Conservation (phyloP, 352 stramenopile species). For the Pythium myriotylum region DNA sequence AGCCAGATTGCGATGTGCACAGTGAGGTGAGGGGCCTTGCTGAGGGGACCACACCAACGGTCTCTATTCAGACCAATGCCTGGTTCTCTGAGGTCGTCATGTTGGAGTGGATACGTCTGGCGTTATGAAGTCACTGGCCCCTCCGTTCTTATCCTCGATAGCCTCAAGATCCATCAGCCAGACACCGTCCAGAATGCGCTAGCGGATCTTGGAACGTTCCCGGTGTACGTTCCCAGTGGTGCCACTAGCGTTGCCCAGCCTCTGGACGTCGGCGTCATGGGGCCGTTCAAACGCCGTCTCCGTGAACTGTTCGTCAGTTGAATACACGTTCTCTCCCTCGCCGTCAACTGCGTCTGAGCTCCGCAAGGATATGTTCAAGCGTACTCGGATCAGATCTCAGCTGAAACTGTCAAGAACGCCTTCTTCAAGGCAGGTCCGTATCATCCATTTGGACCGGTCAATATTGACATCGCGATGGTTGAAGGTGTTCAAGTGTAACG, state of each 20-base stretch:
- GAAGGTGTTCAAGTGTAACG: not conserved
- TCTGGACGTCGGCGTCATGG: slow-evolving; percentile 21
- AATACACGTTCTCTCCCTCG: not conserved
- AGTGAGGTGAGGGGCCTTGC: not conserved
- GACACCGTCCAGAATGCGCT: not conserved
- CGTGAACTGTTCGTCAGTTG: not conserved
- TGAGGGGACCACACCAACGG: not conserved
- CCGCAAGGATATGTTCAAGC: slow-evolving; percentile 17
- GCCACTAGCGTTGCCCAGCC: slow-evolving; percentile 16
- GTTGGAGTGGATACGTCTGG: slow-evolving; percentile 12
- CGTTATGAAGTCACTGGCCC: slow-evolving; percentile 7
- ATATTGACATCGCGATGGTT: not conserved
- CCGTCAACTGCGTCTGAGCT: slow-evolving; percentile 1
- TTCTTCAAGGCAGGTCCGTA: slow-evolving; percentile 13
- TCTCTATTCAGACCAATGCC: slow-evolving; percentile 5
- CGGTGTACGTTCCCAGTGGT: slow-evolving; percentile 12
- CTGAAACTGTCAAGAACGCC: slow-evolving; percentile 1
- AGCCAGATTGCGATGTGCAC: not conserved
- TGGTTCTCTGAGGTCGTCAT: slow-evolving; percentile 15
- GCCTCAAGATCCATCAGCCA: slow-evolving; percentile 13
- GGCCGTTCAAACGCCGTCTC: slow-evolving; percentile 7
- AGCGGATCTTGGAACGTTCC: slow-evolving; percentile 10
- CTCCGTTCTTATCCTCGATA: slow-evolving; percentile 17
- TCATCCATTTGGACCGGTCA: not conserved
- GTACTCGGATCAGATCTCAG: slow-evolving; percentile 3